Percentiles rank a stretch among this genome's conserved stretches.
These are phyloP conservation scores for Volutella citrinella DNA, from an alignment of 2,329 filamentous ascomycete genomes.

Conservation along the genomic window DNA sequence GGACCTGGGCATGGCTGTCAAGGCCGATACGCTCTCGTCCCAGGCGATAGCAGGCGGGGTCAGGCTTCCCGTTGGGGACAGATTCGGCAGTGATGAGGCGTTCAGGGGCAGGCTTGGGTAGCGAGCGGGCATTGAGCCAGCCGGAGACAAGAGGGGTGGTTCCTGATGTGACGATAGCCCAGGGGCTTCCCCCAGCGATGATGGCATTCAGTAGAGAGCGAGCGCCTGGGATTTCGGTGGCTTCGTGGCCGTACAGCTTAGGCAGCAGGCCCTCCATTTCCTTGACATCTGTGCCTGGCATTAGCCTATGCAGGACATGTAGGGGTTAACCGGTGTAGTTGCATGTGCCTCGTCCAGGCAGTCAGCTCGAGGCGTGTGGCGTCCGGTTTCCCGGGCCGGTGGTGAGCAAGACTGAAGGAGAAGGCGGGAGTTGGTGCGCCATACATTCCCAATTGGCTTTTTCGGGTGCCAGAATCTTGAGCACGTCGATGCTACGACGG, in stretches of 20 bases:
- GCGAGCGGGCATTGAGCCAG: constrained; percentile 66
- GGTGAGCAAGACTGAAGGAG: constrained; percentile 42
- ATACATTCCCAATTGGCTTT: constrained; percentile 96
- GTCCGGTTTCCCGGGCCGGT: too few relatives aligned
- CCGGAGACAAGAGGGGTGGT: constrained; percentile 65
- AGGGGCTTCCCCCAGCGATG: constrained; percentile 61
- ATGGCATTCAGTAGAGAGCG: constrained; percentile 67
- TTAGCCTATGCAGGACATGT: too few relatives aligned
- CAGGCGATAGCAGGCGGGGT: constrained; percentile 70
- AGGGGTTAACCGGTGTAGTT: too few relatives aligned
- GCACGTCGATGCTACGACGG: constrained; percentile 80
- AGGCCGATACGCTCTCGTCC: constrained; percentile 61
- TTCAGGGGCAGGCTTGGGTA: constrained; percentile 55
- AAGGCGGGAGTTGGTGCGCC: too few relatives aligned
- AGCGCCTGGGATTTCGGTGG: constrained; percentile 81
- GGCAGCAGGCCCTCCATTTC: constrained; percentile 77
- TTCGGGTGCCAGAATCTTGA: constrained; percentile 74
- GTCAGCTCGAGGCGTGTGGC: too few relatives aligned
- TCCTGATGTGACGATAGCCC: constrained; percentile 84
- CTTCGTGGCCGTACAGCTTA: constrained; percentile 70
- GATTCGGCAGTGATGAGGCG: constrained; percentile 74
- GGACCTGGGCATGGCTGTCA: constrained; percentile 47
- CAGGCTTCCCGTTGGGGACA: constrained; percentile 71
- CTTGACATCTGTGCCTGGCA: constrained; percentile 84
- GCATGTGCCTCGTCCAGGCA: not conserved